Percentiles rank a stretch among this genome's conserved stretches.
Evolutionary conservation across 345 rosid genomes (phyloP).

Genomic region (Populus alba): DNA sequence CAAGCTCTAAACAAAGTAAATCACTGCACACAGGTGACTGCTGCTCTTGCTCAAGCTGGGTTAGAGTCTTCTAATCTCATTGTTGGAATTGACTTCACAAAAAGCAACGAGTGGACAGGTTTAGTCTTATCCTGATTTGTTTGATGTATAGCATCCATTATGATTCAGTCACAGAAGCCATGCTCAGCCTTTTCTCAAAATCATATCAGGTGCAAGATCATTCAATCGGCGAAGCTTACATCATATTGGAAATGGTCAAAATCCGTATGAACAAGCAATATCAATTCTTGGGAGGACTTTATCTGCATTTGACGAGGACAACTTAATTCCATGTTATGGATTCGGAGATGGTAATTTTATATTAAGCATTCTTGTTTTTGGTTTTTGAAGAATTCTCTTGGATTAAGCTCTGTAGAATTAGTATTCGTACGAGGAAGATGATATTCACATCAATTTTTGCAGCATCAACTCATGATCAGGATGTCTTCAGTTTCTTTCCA

Average conservation of each 20-base stretch:
- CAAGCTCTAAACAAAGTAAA: neutral
- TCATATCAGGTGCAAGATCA: constrained; percentile 60
- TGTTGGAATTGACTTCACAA: constrained; percentile 90
- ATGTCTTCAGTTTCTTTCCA: constrained; percentile 73
- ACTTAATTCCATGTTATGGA: constrained; percentile 79
- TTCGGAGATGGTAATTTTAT: constrained; percentile 63
- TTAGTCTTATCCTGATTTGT: constrained; percentile 2
- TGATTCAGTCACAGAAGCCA: neutral
- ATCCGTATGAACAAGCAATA: constrained; percentile 82
- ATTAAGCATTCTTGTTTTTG: neutral
- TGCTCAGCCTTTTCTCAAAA: constrained; percentile 16
- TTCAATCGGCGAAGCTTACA: constrained; percentile 67
- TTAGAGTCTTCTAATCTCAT: constrained; percentile 94
- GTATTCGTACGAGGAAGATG: neutral
- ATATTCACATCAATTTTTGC: constrained; percentile 11
- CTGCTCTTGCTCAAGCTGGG: constrained; percentile 78
- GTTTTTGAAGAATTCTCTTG: neutral
- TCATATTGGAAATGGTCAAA: constrained; percentile 49
- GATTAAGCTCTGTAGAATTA: neutral
- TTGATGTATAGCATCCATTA: neutral
- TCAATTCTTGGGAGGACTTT: constrained; percentile 74
- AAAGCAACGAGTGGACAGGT: constrained; percentile 99
- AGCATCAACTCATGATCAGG: constrained; percentile 95
- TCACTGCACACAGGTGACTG: constrained; percentile 55
- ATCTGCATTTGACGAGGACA: constrained; percentile 73